Percentiles rank a stretch among this genome's conserved stretches.
These are phyloP conservation scores for Lichtheimia ornata DNA, from an alignment of 371 early-diverging fungal genomes.

Conservation along the genomic window DNA sequence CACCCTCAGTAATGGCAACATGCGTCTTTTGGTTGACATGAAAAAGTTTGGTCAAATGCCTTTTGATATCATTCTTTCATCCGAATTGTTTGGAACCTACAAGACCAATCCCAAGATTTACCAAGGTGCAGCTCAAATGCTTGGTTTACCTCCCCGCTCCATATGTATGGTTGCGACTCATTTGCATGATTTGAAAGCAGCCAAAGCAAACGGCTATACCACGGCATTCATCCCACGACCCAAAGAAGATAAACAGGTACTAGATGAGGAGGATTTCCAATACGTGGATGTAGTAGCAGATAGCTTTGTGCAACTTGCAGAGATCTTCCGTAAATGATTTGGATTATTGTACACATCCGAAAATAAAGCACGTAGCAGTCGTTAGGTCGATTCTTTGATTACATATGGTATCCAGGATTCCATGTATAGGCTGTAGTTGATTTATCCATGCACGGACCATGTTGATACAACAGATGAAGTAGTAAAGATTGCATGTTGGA, in stretches of 20 bases:
- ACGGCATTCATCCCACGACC: slow-evolving; percentile 14
- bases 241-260: slow-evolving; percentile 5
- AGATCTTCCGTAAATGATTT: not conserved
- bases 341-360: no score
- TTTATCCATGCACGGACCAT: no score
- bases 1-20: slow-evolving; percentile 21
- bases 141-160: slow-evolving; percentile 12
- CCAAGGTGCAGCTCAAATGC: slow-evolving; percentile 10
- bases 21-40: slow-evolving; percentile 13
- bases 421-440: no score
- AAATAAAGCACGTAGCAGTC: no score
- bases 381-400: no score
- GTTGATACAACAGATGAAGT: no score
- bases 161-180: slow-evolving; percentile 23
- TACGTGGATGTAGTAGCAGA: not conserved
- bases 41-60: slow-evolving; percentile 11
- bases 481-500: no score
- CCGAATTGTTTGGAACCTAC: slow-evolving; percentile 14
- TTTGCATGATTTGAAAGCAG: slow-evolving; percentile 10
- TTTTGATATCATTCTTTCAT: slow-evolving; percentile 18
- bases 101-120: slow-evolving; percentile 16
- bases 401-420: no score
- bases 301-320: slow-evolving; percentile 3
- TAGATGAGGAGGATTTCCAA: not conserved
- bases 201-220: slow-evolving; percentile 10